Percentiles rank a stretch among this genome's conserved stretches.
Evolutionary conservation across 345 rosid genomes (phyloP).

Genomic region (Excoecaria agallocha): DNA sequence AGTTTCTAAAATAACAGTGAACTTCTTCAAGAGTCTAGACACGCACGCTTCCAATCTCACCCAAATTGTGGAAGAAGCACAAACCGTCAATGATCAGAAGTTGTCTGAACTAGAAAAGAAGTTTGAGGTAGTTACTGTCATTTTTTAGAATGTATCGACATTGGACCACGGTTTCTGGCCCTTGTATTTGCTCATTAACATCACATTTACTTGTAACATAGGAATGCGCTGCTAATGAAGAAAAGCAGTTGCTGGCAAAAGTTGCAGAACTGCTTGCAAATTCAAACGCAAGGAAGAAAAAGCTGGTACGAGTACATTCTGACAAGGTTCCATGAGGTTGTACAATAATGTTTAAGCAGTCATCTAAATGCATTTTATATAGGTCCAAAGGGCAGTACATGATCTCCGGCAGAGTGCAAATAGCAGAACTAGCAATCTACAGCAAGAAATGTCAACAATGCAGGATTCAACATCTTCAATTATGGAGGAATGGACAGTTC

Average conservation of each 20-base stretch:
- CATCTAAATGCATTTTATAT: conserved; percentile 9
- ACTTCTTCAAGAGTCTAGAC: conserved; percentile 73
- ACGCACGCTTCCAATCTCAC: conserved; percentile 67
- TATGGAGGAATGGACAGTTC: conserved; percentile 72
- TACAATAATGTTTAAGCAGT: conserved; percentile 1
- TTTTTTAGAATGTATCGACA: conserved; percentile 12
- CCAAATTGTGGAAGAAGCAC: conserved; percentile 78
- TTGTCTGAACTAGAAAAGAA: conserved; percentile 78
- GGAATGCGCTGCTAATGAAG: conserved; percentile 92
- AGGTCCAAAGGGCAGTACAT: conserved; percentile 90
- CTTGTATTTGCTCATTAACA: background rate
- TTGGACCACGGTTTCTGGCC: background rate
- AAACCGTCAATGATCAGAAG: conserved; percentile 68
- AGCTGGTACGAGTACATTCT: conserved; percentile 47
- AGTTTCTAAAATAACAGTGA: conserved; percentile 72
- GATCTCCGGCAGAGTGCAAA: conserved; percentile 78
- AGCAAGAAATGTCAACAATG: conserved; percentile 92
- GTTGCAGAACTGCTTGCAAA: conserved; percentile 81
- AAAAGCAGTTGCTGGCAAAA: conserved; percentile 77
- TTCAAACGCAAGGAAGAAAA: conserved; percentile 88
- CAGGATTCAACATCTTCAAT: conserved; percentile 71
- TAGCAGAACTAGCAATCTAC: conserved; percentile 66
- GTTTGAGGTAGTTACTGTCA: conserved; percentile 65
- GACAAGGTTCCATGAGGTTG: background rate
- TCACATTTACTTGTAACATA: conserved; percentile 26